Evolutionary conservation across 352 stramenopile species (phyloP).

Genomic region (Globisporangium carolinianum): DNA sequence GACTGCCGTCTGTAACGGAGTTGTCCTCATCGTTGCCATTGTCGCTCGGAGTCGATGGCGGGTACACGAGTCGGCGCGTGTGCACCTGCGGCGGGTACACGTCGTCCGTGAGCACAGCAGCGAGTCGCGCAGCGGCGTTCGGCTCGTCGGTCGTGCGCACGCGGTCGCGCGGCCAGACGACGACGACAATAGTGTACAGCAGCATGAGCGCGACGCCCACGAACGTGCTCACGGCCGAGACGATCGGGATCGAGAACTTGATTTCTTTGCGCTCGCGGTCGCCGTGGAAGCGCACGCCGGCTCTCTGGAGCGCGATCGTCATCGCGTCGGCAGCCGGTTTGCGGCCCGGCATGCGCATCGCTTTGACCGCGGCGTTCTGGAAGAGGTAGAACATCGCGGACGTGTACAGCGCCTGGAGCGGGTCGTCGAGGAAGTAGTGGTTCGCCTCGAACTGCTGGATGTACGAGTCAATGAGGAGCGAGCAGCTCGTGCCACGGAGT

Average conservation of each 20-base stretch:
- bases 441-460: no score
- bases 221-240: conserved; percentile 34
- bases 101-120: conserved; percentile 25
- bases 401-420: no score
- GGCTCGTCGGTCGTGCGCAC: conserved; percentile 20
- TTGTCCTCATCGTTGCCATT: neutral
- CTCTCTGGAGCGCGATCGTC: conserved; percentile 3
- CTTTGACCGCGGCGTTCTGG: conserved; percentile 26
- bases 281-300: conserved; percentile 19
- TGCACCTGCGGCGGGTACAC: conserved; percentile 29
- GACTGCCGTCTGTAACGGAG: no score
- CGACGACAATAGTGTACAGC: conserved; percentile 15
- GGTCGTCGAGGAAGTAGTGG: no score
- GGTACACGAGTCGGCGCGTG: conserved; percentile 19
- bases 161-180: conserved; percentile 25
- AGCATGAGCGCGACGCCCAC: conserved; percentile 28
- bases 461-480: conserved; percentile 24
- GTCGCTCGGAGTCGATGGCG: neutral
- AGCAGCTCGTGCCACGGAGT: conserved; percentile 25
- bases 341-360: conserved; percentile 5
- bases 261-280: conserved; percentile 38
- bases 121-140: conserved; percentile 26
- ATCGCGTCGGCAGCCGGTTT: neutral
- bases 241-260: conserved; percentile 32
- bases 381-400: no score